Base-by-base conservation (phyloP, 768 basidiomycete genomes). In the Nevesoporus exiguus region DNA sequence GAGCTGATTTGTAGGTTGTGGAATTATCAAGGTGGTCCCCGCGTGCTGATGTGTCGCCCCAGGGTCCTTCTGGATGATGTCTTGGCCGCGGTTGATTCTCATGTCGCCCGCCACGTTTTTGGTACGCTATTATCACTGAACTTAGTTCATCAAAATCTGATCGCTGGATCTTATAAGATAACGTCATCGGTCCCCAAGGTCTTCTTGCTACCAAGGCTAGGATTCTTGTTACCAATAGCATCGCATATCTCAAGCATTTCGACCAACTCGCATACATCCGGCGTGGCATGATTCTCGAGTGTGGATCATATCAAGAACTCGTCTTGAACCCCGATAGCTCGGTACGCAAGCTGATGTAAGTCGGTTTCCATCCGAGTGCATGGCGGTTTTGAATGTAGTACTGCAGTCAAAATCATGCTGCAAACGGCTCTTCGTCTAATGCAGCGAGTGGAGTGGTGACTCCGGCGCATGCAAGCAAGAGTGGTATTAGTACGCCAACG, bases 31-130 rank as follows among this genome's bases (percentile, higher is more conserved):
- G 1, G 14, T 22, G 0, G 27, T 17, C 13, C 1, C 21, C 22
- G 49, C 3, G 42, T 52, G 7, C 37, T 61, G 39, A 60, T 40
- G 14, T 19, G 5, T 36, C 1, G 5, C 2, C 3, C 13, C 54
- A 88, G 86, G 30, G 74, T 88, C 45, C 78, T 98, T 2, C 77
- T 98, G 6, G 96, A 98, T 61, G 95, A 98, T 57, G 93, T 93
- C 39, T 78, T 98, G 31, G 86, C 90, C 25, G 88, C 88, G 15
- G 85, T 91, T 6, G 90, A 91, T 61, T 83, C 87, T n/a, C 90
- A 93, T 68, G 91, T 93, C 34, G 90, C 89, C 14, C 82, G 88
- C 5, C 92, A 94, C 66, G 77, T 94, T 14, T 93, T 93, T 58
- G 86, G 89, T 88, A 60, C 9, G 55, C 7, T 9, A 33, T 57